Evolutionary conservation across 345 rosid genomes (phyloP).

Genomic region (Capsella bursapastoris): DNA sequence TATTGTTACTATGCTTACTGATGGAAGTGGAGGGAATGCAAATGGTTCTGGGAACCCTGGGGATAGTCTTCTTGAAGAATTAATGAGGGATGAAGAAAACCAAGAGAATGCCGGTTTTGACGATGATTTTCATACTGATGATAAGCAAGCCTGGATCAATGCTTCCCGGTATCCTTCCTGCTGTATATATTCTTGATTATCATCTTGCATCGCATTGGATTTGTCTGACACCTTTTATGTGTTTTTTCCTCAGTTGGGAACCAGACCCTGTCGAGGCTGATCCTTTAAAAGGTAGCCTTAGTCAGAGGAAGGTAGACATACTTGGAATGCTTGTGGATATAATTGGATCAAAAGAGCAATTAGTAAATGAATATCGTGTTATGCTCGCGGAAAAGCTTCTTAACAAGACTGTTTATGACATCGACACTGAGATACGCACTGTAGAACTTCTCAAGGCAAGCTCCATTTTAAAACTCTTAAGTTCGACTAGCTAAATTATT

Average conservation of each 20-base stretch:
- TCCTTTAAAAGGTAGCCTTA: slow-evolving; percentile 83
- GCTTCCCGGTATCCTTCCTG: slow-evolving; percentile 59
- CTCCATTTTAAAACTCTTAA: slow-evolving; percentile 24
- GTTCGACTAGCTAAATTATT: background rate
- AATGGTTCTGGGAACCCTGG: slow-evolving; percentile 84
- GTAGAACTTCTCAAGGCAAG: slow-evolving; percentile 95
- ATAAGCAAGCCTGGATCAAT: slow-evolving; percentile 87
- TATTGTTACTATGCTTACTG: slow-evolving; percentile 97
- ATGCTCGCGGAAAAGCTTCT: slow-evolving; percentile 99
- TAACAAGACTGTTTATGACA: slow-evolving; percentile 92
- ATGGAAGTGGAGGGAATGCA: slow-evolving; percentile 83
- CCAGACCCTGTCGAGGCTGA: slow-evolving; percentile 97
- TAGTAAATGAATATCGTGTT: slow-evolving; percentile 91
- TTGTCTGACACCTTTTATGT: slow-evolving; percentile 19
- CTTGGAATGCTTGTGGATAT: slow-evolving; percentile 94
- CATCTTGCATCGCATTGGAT: slow-evolving; percentile 23
- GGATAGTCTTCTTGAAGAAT: slow-evolving; percentile 97
- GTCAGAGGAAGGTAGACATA: slow-evolving; percentile 84
- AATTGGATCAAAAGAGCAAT: slow-evolving; percentile 94
- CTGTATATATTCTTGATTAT: slow-evolving; percentile 1
- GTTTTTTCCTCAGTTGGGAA: slow-evolving; percentile 74
- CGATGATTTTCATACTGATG: slow-evolving; percentile 83
- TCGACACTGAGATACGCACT: slow-evolving; percentile 89
- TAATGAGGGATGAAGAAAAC: slow-evolving; percentile 90
- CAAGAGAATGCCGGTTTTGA: slow-evolving; percentile 71